Conservation (phyloP, 1,284 basidiomycete species). For the Coriolopsis trogii region DNA sequence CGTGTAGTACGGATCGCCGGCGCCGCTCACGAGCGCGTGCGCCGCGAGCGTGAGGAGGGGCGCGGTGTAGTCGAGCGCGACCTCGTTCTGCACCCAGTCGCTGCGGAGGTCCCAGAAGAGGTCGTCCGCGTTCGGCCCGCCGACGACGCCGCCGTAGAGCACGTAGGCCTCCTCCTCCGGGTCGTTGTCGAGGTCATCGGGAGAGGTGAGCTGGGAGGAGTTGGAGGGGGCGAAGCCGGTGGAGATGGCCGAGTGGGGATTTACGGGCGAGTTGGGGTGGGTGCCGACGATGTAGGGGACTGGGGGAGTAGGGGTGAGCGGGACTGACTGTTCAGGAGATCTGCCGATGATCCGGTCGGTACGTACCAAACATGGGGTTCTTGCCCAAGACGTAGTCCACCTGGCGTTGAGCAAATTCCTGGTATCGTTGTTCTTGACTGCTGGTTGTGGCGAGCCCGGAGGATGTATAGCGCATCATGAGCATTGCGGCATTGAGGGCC, state of each 20-base stretch:
- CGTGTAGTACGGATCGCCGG: conserved; percentile 81
- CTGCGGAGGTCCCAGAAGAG: conserved; percentile 83
- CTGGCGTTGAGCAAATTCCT: conserved; percentile 72
- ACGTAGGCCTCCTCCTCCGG: conserved; percentile 75
- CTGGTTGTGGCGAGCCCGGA: conserved; percentile 58
- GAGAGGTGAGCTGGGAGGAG: conserved; percentile 36
- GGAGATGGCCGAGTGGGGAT: conserved; percentile 88
- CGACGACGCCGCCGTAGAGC: conserved; percentile 86
- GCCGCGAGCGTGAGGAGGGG: conserved; percentile 84
- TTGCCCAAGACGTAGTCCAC: conserved; percentile 83
- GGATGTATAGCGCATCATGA: conserved; percentile 76
- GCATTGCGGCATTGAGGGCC: conserved; percentile 83
- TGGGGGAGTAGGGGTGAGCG: too few species aligned
- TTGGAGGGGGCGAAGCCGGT: conserved; percentile 70
- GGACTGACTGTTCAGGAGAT: conserved; percentile 14
- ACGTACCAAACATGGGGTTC: conserved; percentile 80
- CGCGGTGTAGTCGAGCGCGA: conserved; percentile 84
- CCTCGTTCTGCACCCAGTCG: conserved; percentile 82
- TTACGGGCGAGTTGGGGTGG: conserved; percentile 88
- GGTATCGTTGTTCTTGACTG: conserved; percentile 63
- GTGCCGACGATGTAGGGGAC: conserved; percentile 82
- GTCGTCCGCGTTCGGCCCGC: conserved; percentile 81
- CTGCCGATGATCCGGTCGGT: too few species aligned
- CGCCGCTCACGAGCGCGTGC: conserved; percentile 66
- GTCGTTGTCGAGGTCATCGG: conserved; percentile 65